Evolutionary conservation across 495 filamentous ascomycete genomes (phyloP).

Genomic region (Podospora australis): DNA sequence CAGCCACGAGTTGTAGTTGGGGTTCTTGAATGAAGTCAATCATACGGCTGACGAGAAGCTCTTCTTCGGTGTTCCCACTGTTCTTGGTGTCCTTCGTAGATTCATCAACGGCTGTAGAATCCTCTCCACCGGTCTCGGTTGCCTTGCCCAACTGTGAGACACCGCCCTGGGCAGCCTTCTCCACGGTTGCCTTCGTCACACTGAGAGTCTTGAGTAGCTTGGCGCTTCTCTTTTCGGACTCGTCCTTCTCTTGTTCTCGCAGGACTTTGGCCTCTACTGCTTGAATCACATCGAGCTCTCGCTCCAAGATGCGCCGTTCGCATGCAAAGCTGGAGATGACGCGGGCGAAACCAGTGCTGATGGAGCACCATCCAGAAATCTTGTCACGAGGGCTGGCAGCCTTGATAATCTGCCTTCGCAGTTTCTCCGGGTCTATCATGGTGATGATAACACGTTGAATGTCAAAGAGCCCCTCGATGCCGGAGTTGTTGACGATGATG

Average conservation of each 20-base stretch:
- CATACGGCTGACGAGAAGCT: conserved; percentile 33
- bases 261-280: conserved; percentile 24
- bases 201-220: conserved; percentile 4
- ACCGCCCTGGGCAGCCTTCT: not conserved
- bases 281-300: conserved; percentile 33
- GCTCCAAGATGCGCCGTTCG: conserved; percentile 25
- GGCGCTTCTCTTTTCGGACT: conserved; percentile 9
- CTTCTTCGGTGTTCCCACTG: conserved; percentile 18
- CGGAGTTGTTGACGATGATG: conserved; percentile 34
- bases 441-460: conserved; percentile 37
- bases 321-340: conserved; percentile 33
- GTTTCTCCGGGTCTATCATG: conserved; percentile 25
- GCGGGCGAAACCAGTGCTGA: conserved; percentile 31
- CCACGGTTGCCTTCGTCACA: not conserved
- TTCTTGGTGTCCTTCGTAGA: not conserved
- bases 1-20: conserved; percentile 31
- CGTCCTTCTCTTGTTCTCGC: conserved; percentile 10
- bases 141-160: not conserved
- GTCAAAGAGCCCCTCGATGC: conserved; percentile 36
- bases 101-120: not conserved
- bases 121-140: not conserved
- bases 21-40: conserved; percentile 38
- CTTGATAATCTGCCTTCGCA: conserved; percentile 25
- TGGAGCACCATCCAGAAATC: conserved; percentile 31
- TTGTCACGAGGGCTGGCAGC: conserved; percentile 23